phyloP scores from a whole-genome alignment of 805 yeast species.

The Barnettozyma wickerhamii region DNA sequence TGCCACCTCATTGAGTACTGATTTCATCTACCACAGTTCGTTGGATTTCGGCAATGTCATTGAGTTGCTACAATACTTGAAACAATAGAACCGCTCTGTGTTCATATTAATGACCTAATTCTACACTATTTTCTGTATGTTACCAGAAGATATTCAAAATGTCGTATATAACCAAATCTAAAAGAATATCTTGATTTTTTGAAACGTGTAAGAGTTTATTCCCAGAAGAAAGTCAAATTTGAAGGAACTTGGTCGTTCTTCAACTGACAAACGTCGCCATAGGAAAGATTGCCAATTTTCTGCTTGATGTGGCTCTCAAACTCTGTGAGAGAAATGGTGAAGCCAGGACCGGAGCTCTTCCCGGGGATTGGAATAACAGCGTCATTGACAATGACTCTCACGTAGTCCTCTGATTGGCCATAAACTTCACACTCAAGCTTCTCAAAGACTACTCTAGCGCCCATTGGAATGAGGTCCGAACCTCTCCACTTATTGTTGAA shows the following conservation, averaged over 20 bases:
- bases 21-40: slow-evolving; percentile 24
- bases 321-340: slow-evolving; percentile 31
- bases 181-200: too few relatives aligned
- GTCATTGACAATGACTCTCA: slow-evolving; percentile 43
- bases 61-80: slow-evolving; percentile 26
- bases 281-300: slow-evolving; percentile 12
- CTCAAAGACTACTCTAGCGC: slow-evolving; percentile 36
- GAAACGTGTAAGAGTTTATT: slow-evolving; percentile 10
- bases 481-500: slow-evolving; percentile 43
- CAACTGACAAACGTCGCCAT: slow-evolving; percentile 16
- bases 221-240: slow-evolving; percentile 29
- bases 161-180: too few relatives aligned
- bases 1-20: slow-evolving; percentile 26
- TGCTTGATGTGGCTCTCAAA: slow-evolving; percentile 18
- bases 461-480: slow-evolving; percentile 51
- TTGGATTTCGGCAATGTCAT: slow-evolving; percentile 25
- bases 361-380: slow-evolving; percentile 42
- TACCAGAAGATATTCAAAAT: too few relatives aligned
- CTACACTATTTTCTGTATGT: too few relatives aligned
- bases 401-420: slow-evolving; percentile 29
- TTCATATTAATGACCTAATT: too few relatives aligned
- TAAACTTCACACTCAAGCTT: slow-evolving; percentile 33
- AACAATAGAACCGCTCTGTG: slow-evolving; percentile 7
- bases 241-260: slow-evolving; percentile 8
- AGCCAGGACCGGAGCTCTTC: slow-evolving; percentile 46